A percentile compares a stretch with the other conserved stretches of the same genome.
These are phyloP conservation scores for Trichocladium uniseriatum DNA, from an alignment of 495 filamentous ascomycete genomes.

Conservation along the genomic window DNA sequence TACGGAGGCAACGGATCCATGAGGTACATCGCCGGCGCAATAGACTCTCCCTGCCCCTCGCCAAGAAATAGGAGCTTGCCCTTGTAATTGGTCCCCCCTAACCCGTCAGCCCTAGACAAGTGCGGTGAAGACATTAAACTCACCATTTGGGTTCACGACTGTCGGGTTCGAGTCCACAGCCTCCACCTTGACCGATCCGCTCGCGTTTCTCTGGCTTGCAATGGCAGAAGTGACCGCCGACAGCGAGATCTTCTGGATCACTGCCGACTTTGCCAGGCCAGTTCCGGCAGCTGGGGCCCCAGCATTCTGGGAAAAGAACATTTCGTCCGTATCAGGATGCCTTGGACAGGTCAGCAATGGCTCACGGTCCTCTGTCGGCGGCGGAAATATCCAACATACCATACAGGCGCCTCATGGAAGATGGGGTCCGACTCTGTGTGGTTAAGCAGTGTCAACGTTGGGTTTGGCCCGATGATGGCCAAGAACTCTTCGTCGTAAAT, in stretches of 20 bases:
- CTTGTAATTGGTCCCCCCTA: slow-evolving; percentile 42
- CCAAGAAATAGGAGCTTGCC: slow-evolving; percentile 37
- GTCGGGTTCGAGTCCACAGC: slow-evolving; percentile 27
- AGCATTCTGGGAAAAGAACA: slow-evolving; percentile 46
- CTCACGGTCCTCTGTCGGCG: no score
- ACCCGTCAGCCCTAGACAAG: not conserved
- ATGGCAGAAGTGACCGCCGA: slow-evolving; percentile 29
- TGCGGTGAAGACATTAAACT: no score
- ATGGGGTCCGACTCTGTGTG: slow-evolving; percentile 33
- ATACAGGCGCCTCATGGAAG: slow-evolving; percentile 45
- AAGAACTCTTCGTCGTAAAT: slow-evolving; percentile 38
- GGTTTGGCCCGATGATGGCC: slow-evolving; percentile 34
- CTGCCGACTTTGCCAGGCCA: slow-evolving; percentile 42
- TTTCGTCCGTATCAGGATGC: slow-evolving; percentile 38
- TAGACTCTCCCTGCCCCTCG: slow-evolving; percentile 40
- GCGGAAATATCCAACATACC: no score
- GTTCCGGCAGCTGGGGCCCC: slow-evolving; percentile 38
- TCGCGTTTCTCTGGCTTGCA: slow-evolving; percentile 32
- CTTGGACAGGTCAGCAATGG: no score
- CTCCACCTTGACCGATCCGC: slow-evolving; percentile 32
- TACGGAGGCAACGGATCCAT: slow-evolving; percentile 42
- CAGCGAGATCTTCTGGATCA: slow-evolving; percentile 44
- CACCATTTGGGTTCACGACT: slow-evolving; percentile 45
- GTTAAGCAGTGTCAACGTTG: slow-evolving; percentile 37
- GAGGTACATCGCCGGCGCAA: slow-evolving; percentile 33